These are phyloP conservation scores for Linum usitatissimum DNA, from an alignment of 345 rosid species.

Conservation along the genomic window DNA sequence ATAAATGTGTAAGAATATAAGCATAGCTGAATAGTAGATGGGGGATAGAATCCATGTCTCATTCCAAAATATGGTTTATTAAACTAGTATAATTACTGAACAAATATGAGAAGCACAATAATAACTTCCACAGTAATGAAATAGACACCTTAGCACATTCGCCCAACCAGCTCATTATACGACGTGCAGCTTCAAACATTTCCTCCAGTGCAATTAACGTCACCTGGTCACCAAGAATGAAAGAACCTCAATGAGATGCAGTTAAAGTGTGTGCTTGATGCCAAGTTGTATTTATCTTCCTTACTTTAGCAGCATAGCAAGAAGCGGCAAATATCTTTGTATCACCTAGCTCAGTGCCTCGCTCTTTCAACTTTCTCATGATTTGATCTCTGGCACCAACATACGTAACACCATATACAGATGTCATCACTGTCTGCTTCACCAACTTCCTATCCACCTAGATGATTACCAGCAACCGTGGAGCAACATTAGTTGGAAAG, in stretches of 20 bases:
- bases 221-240: constrained; percentile 30
- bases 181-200: constrained; percentile 95
- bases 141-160: constrained; percentile 85
- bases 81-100: constrained; percentile 6
- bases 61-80: no score
- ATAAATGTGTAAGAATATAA: not conserved
- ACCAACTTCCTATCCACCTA: constrained; percentile 98
- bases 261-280: not conserved
- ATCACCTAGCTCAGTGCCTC: constrained; percentile 50
- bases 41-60: no score
- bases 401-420: constrained; percentile 95
- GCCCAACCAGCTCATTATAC: constrained; percentile 90
- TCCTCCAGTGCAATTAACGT: constrained; percentile 82
- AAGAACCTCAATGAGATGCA: not conserved
- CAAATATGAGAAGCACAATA: not conserved
- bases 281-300: constrained; percentile 8
- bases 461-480: constrained; percentile 20
- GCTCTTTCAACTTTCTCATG: constrained; percentile 85
- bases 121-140: not conserved
- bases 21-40: no score
- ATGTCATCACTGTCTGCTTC: constrained; percentile 99
- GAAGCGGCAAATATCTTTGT: constrained; percentile 49
- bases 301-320: constrained; percentile 96
- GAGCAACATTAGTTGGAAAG: constrained; percentile 13
- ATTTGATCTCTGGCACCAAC: constrained; percentile 96